These are phyloP conservation scores for Sistotremastrum suecicum DNA, from an alignment of 768 basidiomycete species.

Conservation along the genomic window DNA sequence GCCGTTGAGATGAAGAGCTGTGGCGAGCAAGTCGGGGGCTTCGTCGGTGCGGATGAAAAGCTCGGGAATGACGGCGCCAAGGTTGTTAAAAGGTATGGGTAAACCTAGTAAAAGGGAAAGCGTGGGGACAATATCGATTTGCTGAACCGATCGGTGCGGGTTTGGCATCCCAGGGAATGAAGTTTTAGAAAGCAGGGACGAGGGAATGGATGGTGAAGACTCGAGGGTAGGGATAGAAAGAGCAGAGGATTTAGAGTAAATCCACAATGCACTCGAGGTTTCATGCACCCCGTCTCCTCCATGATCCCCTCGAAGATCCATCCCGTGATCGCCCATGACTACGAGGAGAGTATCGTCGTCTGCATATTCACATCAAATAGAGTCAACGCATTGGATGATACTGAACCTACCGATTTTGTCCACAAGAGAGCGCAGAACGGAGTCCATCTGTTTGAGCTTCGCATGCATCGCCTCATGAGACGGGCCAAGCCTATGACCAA, in stretches of 20 bases:
- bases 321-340: slow-evolving; percentile 92
- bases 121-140: slow-evolving; percentile 87
- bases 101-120: slow-evolving; percentile 81
- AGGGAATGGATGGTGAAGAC: slow-evolving; percentile 23
- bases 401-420: slow-evolving; percentile 12
- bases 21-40: slow-evolving; percentile 25
- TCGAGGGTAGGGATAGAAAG: slow-evolving; percentile 21
- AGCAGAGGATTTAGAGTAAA: slow-evolving; percentile 68
- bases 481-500: slow-evolving; percentile 88
- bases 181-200: slow-evolving; percentile 35
- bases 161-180: slow-evolving; percentile 43
- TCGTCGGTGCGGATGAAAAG: slow-evolving; percentile 50
- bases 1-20: slow-evolving; percentile 57
- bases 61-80: slow-evolving; percentile 86
- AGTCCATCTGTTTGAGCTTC: slow-evolving; percentile 83
- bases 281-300: slow-evolving; percentile 84
- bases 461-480: slow-evolving; percentile 73
- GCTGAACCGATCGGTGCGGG: slow-evolving; percentile 58
- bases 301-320: slow-evolving; percentile 91
- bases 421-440: slow-evolving; percentile 60
- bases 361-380: slow-evolving; percentile 1
- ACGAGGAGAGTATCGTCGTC: slow-evolving; percentile 87
- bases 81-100: slow-evolving; percentile 91
- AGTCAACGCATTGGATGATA: too few relatives aligned
- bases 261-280: slow-evolving; percentile 77